phyloP scores from a whole-genome alignment of 805 yeast species.

The Candida rishiriensis region DNA sequence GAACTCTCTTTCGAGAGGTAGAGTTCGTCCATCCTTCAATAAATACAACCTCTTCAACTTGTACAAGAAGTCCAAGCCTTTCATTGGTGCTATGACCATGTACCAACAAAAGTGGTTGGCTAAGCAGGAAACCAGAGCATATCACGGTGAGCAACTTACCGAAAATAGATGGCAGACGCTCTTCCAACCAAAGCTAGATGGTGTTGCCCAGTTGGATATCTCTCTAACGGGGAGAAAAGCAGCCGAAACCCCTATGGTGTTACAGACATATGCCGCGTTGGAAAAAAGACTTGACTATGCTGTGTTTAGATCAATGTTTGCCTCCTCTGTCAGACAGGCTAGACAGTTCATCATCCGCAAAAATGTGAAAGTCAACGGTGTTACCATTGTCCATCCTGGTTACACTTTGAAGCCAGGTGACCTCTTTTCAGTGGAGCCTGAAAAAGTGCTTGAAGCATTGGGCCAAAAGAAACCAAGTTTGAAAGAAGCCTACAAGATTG shows the following conservation, averaged over 20 bases:
- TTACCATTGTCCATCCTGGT: slow-evolving; percentile 71
- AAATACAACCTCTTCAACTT: slow-evolving; percentile 86
- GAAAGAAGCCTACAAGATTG: slow-evolving; percentile 61
- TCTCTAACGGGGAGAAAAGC: slow-evolving; percentile 57
- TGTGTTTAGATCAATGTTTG: slow-evolving; percentile 86
- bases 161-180: slow-evolving; percentile 75
- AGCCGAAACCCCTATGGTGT: slow-evolving; percentile 69
- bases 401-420: slow-evolving; percentile 81
- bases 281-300: slow-evolving; percentile 91
- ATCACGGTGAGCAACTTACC: slow-evolving; percentile 91
- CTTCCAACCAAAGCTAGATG: slow-evolving; percentile 67
- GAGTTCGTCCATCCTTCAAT: slow-evolving; percentile 87
- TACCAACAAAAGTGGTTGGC: slow-evolving; percentile 91
- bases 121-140: slow-evolving; percentile 87
- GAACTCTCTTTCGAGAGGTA: slow-evolving; percentile 29
- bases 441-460: slow-evolving; percentile 75
- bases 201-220: slow-evolving; percentile 87
- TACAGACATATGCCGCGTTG: slow-evolving; percentile 84
- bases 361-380: slow-evolving; percentile 81
- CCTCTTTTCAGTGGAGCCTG: slow-evolving; percentile 79
- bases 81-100: slow-evolving; percentile 58
- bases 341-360: slow-evolving; percentile 81
- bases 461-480: slow-evolving; percentile 82
- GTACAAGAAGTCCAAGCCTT: slow-evolving; percentile 60
- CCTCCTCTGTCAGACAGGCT: slow-evolving; percentile 91